Evolutionary conservation across 371 early-diverging fungal species (phyloP), one percentile per base, ranked within the genome.

Genomic region (Saksenaea oblongispora): DNA sequence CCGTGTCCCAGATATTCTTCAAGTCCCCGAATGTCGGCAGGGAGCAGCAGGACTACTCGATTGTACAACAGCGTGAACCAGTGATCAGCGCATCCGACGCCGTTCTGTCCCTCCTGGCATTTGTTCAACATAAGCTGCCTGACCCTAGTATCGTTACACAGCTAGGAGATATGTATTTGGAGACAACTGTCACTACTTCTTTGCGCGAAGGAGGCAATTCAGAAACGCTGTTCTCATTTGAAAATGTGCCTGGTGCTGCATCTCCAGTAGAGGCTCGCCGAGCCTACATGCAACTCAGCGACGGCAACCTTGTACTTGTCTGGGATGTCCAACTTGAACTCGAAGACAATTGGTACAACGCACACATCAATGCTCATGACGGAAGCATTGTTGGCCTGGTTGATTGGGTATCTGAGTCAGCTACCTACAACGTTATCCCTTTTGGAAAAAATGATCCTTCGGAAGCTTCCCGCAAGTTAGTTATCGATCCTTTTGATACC

Each of bases 251-350:
- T 5, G 75, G 78, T 61, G 85, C 91, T 0, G 66, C 78, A 24
- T 76, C 80, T 18, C 78, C 79, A 34, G 89, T 87, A 27, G 81
- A 83, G 14, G 87, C 79, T 7, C 64, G 71, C 5, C 82, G 78
- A 60, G 83, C 83, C 22, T 87, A 87, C 65, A 67, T 87, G 59
- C 87, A 87, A 63, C 76, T 74, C 15, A 83, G 78, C 24, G 77
- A 80, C 7, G 88, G 87, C 13, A 66, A 72, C 5, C 70, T 83
- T 17, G 72, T 74, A 31, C 84, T 89, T 15, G 92, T 94, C 35
- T 97, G 95, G 90, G 95, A 94, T 67, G 66, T 96, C 59, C 86
- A 93, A 62, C 76, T 94, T n/a, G 94, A 97, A 71, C 81, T 95
- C 78, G 79, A 88, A 57, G 90, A 94, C 69, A 87, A 94, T 76